Base-by-base conservation (phyloP, 2,329 filamentous ascomycete species). In the Clonostachys solani region DNA sequence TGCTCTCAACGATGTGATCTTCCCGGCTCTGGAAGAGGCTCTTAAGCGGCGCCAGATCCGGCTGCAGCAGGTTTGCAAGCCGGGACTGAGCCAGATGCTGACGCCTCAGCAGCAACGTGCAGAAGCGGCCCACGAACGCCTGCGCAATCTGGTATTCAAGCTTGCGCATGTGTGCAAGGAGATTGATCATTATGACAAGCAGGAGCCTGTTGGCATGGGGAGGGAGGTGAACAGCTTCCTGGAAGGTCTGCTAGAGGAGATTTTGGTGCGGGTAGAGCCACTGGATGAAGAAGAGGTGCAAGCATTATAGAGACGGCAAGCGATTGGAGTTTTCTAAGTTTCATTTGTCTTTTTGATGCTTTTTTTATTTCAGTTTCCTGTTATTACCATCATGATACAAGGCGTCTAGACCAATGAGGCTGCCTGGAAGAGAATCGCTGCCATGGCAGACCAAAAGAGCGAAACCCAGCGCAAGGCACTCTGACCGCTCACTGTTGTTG, bases 171-270 rank as follows among this genome's bases (percentile, higher is more conserved):
- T 92, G 19, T 95, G 95, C 66, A 86, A 86, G 60, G 91, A 96
- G 63, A 90, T 99, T 59, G 92, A 99, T 65, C 80, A 87, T 52
- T 88, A 85, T 67, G 94, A 99, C 66, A 87, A 86, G 63, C 81
- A 84, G 40, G 87, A 90, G 56, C 89, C 91, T 6, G 90, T 97
- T 12, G 90, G 91, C 1, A 96, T 97, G 92, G 92, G 91, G 1
- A 85, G 89, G 41, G 92, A 92, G 23, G 91, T 96, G 3, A 84
- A 84, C 41, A 89, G 88, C 1, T 95, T 97, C 56, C 68, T 97
- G 8, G 94, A 99, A 65, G 92, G 92, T 0, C 81, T 97, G 52
- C 71, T 99, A 34, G 94, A 99, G 65, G 94, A 99, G 72, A 86
- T 99, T 19, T 72, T 99, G 18, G 91, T 96, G 35, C 74, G 94